A percentile compares a stretch with the other conserved stretches of the same genome.
phyloP scores from a whole-genome alignment of 495 filamentous ascomycete genomes.

The Penicillium silybi region DNA sequence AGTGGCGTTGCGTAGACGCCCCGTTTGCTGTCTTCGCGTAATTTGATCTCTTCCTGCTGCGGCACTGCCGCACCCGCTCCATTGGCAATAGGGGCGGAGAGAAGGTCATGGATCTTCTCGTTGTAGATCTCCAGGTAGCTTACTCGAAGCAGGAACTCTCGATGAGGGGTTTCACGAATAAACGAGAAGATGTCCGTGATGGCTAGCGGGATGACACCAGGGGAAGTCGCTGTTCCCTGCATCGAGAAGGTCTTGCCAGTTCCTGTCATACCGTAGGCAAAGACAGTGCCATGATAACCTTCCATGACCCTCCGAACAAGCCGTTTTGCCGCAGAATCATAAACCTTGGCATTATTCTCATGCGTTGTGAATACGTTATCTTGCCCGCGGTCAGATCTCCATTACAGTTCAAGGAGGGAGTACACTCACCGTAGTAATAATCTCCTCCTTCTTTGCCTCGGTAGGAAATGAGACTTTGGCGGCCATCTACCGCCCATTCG shows the following conservation, averaged over 20 bases:
- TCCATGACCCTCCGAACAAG: slow-evolving; percentile 97
- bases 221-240: slow-evolving; percentile 96
- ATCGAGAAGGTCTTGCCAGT: slow-evolving; percentile 99
- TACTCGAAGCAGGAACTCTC: slow-evolving; percentile 92
- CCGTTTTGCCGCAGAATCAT: slow-evolving; percentile 89
- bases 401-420: neutral
- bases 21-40: slow-evolving; percentile 91
- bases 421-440: slow-evolving; percentile 78
- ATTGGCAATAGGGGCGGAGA: slow-evolving; percentile 62
- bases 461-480: slow-evolving; percentile 75
- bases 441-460: slow-evolving; percentile 86
- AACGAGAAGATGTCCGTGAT: slow-evolving; percentile 99
- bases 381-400: slow-evolving; percentile 25
- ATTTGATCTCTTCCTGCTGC: slow-evolving; percentile 85
- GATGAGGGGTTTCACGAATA: slow-evolving; percentile 90
- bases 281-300: slow-evolving; percentile 97
- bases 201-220: slow-evolving; percentile 93
- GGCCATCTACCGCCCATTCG: slow-evolving; percentile 94
- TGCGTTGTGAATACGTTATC: slow-evolving; percentile 94
- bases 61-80: slow-evolving; percentile 44
- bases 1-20: slow-evolving; percentile 95
- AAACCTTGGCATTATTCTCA: slow-evolving; percentile 90
- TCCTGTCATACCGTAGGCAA: slow-evolving; percentile 98
- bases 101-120: slow-evolving; percentile 91
- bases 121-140: slow-evolving; percentile 99